Evolutionary conservation across 2,329 filamentous ascomycete genomes (phyloP), one percentile per base, ranked within the genome.

Genomic region (Calonectria honghensis): DNA sequence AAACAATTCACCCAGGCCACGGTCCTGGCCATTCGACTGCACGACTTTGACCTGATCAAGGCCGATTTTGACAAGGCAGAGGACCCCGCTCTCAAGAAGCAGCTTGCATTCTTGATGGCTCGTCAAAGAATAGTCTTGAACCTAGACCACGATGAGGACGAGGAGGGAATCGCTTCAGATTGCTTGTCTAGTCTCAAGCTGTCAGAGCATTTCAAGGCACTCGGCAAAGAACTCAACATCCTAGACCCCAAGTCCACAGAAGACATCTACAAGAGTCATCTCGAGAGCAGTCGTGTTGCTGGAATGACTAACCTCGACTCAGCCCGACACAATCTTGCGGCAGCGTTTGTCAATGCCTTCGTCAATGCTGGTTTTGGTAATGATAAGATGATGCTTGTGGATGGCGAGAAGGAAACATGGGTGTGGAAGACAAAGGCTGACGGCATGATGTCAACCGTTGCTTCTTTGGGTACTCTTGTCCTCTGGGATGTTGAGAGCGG

Each of bases 401-500:
- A 97, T 27, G 93, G 95, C 73, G 93, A 96, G 77, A 97, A 98
- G 88, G 93, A 94, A 80, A 95, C 94, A 77, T 99, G 97, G 96
- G 95, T 99, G 6, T 99, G 96, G 95, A 99, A 98, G 89, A 98
- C 97, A 27, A 99, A 99, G 87, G 96, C 97, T 52, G 96, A 98
- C 82, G 97, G 97, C 77, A 98, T 98, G 96, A 91, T 98, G 86
- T 98, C 97, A 1, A 98, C 96, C 0, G 94, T 97, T 50, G 97
- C 97, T 6, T 98, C 97, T 0, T 87, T 98, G 79, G 97, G 97
- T 82, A 96, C 97, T 81, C 89, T 99, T 24, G 89, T 98, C 83
- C 91, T 98, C 82, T 98, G 97, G 95, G 96, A 99, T 82, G 93
- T 98, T 29, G 96, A 98, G 82, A 93, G 92, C 78, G 97, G 96